These are phyloP conservation scores for Fonsecaea nubica DNA, from an alignment of 2,329 filamentous ascomycete species.

Conservation along the genomic window DNA sequence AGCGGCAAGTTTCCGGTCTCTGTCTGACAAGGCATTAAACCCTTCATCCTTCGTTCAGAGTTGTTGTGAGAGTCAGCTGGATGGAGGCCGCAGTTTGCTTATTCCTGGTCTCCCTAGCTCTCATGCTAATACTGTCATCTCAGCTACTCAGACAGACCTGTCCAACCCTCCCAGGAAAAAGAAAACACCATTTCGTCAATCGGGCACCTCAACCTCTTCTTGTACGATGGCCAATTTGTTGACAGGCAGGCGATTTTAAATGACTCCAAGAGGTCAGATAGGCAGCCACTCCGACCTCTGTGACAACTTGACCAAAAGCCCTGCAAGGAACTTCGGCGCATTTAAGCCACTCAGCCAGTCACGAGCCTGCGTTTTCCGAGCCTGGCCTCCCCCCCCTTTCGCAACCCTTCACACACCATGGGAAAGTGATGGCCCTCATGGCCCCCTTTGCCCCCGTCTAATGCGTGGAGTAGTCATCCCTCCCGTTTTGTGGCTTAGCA, in stretches of 20 bases:
- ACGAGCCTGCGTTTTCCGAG: constrained; percentile 4
- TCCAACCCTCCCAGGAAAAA: background rate
- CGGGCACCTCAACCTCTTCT: background rate
- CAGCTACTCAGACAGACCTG: background rate
- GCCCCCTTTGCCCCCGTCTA: background rate
- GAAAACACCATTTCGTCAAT: background rate
- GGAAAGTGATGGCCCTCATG: background rate
- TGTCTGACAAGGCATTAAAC: constrained; percentile 1
- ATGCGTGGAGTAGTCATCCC: constrained; percentile 20
- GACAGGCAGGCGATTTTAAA: background rate
- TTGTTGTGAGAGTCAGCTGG: background rate
- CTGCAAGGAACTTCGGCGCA: constrained; percentile 14
- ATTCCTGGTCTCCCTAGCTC: background rate
- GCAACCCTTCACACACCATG: background rate
- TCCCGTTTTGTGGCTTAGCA: constrained; percentile 19
- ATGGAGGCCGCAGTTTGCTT: background rate
- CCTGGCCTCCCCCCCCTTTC: constrained; percentile 7
- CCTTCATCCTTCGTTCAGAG: background rate
- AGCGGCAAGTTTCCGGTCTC: background rate
- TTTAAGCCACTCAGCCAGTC: constrained; percentile 9
- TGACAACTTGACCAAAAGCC: constrained; percentile 10
- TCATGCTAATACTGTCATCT: background rate
- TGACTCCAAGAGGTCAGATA: background rate
- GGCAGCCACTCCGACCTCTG: background rate
- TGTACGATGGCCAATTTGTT: background rate